Percentiles rank a stretch among this genome's conserved stretches.
Conservation (phyloP, 2,329 filamentous ascomycete species). For the Penicillium sp. region DNA sequence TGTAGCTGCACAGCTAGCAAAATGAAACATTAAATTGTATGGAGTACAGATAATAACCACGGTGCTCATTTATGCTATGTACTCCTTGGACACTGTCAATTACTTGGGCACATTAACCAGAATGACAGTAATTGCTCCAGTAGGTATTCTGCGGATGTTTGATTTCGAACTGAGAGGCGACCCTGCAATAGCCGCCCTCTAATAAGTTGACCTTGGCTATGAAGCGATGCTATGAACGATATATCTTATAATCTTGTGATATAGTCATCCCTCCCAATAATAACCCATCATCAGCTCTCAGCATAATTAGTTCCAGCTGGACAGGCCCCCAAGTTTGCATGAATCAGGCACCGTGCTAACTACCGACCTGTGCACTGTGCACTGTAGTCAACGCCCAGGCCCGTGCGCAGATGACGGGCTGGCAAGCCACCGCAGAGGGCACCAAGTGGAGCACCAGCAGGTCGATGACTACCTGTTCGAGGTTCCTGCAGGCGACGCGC, state of each 20-base stretch:
- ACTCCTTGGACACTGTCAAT: neutral
- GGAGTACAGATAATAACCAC: neutral
- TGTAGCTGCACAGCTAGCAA: neutral
- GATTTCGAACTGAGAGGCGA: neutral
- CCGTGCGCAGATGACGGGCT: constrained; percentile 27
- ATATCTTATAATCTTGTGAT: constrained; percentile 2
- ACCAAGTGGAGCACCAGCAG: neutral
- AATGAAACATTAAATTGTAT: neutral
- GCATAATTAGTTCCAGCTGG: neutral
- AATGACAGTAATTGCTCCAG: neutral
- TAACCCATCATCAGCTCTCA: neutral
- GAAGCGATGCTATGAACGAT: neutral
- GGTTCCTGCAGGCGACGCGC: constrained; percentile 29
- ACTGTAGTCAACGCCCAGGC: neutral
- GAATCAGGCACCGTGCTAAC: constrained; percentile 9
- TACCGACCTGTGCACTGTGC: neutral
- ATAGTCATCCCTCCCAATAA: neutral
- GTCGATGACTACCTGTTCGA: constrained; percentile 31
- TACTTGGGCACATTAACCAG: neutral
- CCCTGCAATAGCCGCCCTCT: neutral
- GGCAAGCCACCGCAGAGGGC: constrained; percentile 12
- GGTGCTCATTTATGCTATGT: neutral
- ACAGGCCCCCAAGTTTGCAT: neutral
- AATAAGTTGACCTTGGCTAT: neutral
- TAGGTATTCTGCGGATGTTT: neutral